A percentile compares a stretch with the other conserved stretches of the same genome.
phyloP scores from a whole-genome alignment of 192 early-diverging fungal species.

The Phycomyces nitens region DNA sequence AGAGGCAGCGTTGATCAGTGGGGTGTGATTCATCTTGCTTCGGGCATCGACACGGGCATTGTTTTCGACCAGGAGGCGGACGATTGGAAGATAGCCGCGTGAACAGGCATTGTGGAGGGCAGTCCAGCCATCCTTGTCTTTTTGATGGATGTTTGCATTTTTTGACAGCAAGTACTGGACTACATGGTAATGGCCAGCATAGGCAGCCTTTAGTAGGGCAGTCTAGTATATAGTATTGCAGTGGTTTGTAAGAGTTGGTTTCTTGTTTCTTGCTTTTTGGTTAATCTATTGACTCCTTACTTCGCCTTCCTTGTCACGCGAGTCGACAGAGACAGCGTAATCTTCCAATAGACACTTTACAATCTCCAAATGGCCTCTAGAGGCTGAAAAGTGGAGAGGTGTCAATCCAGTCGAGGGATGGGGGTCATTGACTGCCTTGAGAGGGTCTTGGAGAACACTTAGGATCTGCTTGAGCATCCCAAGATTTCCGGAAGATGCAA shows the following conservation, averaged over 20 bases:
- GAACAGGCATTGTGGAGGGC: constrained; percentile 77
- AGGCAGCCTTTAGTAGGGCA: constrained; percentile 69
- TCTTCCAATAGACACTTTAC: constrained; percentile 55
- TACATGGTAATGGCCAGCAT: constrained; percentile 56
- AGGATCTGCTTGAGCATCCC: constrained; percentile 41
- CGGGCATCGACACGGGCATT: constrained; percentile 58
- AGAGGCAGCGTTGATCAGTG: constrained; percentile 69
- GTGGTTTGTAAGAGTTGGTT: background rate
- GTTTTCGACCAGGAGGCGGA: constrained; percentile 54
- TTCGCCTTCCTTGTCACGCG: constrained; percentile 65
- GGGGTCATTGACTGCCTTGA: constrained; percentile 45
- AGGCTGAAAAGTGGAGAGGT: constrained; percentile 58
- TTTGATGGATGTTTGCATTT: constrained; percentile 58
- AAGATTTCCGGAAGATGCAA: constrained; percentile 33
- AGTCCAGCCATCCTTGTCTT: constrained; percentile 78
- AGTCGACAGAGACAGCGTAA: constrained; percentile 55
- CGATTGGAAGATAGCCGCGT: constrained; percentile 56
- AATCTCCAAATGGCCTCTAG: constrained; percentile 54
- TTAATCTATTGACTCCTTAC: constrained; percentile 40
- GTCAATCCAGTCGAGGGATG: constrained; percentile 54
- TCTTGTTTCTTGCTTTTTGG: background rate
- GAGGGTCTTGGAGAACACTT: constrained; percentile 28
- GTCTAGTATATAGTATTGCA: constrained; percentile 45
- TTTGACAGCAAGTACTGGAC: constrained; percentile 54
- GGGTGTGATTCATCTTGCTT: constrained; percentile 65